Evolutionary conservation across 495 filamentous ascomycete species (phyloP), one percentile per base, ranked within the genome.

Genomic region (Penicillium flavigenum): DNA sequence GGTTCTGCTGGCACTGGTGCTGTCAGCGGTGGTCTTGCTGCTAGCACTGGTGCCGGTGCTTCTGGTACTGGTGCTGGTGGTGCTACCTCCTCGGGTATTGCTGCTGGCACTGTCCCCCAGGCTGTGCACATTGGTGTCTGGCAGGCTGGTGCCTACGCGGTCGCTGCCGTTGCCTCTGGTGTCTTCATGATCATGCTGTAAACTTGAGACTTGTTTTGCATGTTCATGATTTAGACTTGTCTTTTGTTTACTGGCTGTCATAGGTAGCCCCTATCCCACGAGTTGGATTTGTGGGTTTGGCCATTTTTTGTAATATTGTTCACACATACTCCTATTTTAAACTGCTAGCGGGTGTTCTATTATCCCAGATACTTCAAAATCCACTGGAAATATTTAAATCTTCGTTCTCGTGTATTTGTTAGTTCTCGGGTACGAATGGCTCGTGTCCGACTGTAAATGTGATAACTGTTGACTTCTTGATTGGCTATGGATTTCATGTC

Each of bases 111-210:
- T 43, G 71, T 81, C 47, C 77, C 82, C 43, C 78, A 81, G 52
- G 64, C 79, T 41, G 78, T 92, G 47, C 74, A 81, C 49, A 69
- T 88, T 55, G 88, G 88, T 32, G 71, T 82, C 57, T 71, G 89
- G 70, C 83, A 82, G 45, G 59, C 92, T 19, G 85, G 88, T 62
- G 77, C 82, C 8, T 95, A 93, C 64, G 65, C 87, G 29, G 62
- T 88, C 39, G 82, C 81, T 32, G 90, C 90, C 26, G 73, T 85
- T 64, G 71, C 83, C 29, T 82, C 86, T 38, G 91, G 89, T 64
- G 82, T 79, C 53, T 84, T 81, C 51, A 92, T 96, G 89, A 76
- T 93, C 54, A 65, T 91, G 62, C 72, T 96, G 72, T 96, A 87
- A 82, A 65, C 44, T 36, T 51, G 19, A 48, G 10, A 45, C 6